These are phyloP conservation scores for Zopfochytrium polystomum DNA, from an alignment of 371 early-diverging fungal genomes.

Conservation along the genomic window DNA sequence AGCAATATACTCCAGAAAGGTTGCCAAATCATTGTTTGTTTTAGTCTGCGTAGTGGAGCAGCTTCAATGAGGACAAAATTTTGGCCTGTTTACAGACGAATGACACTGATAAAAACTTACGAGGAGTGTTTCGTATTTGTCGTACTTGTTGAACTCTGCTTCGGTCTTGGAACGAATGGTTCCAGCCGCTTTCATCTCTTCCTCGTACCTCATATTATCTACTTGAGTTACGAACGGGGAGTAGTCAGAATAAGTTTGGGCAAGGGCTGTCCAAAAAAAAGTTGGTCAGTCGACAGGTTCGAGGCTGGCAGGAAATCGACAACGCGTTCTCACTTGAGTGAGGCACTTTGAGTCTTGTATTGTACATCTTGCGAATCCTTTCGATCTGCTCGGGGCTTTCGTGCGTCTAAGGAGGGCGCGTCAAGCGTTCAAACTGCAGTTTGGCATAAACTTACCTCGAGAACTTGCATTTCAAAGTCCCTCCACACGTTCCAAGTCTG, in stretches of 20 bases:
- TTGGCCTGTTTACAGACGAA: neutral
- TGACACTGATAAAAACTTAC: slow-evolving; percentile 41
- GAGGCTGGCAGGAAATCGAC: neutral
- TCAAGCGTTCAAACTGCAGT: neutral
- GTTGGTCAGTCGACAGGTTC: neutral
- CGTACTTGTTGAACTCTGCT: slow-evolving; percentile 46
- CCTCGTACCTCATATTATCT: slow-evolving; percentile 58
- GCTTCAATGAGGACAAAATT: slow-evolving; percentile 7
- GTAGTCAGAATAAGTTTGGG: slow-evolving; percentile 63
- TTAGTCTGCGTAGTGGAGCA: neutral
- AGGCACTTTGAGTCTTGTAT: slow-evolving; percentile 48
- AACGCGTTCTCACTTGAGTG: slow-evolving; percentile 46
- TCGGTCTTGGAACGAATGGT: slow-evolving; percentile 49
- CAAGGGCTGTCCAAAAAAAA: slow-evolving; percentile 47
- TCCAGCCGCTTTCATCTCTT: slow-evolving; percentile 56
- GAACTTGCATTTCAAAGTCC: slow-evolving; percentile 50
- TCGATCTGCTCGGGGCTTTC: neutral
- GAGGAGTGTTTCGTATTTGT: slow-evolving; percentile 56
- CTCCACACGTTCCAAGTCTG: slow-evolving; percentile 54
- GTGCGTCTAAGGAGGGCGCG: neutral
- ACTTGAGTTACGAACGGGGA: slow-evolving; percentile 61
- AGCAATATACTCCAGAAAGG: slow-evolving; percentile 54
- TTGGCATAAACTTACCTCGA: slow-evolving; percentile 24
- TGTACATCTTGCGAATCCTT: slow-evolving; percentile 31
- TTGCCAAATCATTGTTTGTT: slow-evolving; percentile 24